phyloP scores from a whole-genome alignment of 2,329 filamentous ascomycete species.

The Knufia fluminis region DNA sequence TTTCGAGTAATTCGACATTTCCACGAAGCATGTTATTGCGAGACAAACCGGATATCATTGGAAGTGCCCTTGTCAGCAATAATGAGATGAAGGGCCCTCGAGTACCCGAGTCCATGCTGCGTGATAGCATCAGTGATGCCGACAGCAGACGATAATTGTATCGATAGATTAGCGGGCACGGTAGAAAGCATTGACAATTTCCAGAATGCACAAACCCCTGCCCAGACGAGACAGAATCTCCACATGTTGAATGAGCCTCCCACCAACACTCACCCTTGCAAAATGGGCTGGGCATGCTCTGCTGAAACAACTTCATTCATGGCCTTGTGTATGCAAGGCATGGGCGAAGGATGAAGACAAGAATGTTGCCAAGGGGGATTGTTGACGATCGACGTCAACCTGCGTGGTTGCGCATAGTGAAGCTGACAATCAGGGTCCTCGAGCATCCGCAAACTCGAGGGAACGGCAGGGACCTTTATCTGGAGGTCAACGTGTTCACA shows the following conservation, averaged over 20 bases:
- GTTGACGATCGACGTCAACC: not conserved
- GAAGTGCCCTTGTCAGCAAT: not conserved
- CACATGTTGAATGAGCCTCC: not conserved
- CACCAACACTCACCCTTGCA: too few species aligned
- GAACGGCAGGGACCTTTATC: not conserved
- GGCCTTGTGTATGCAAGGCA: not conserved
- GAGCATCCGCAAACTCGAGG: not conserved
- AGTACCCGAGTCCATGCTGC: too few species aligned
- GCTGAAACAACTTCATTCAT: not conserved
- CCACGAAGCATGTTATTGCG: not conserved
- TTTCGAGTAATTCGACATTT: too few species aligned
- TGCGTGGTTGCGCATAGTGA: not conserved
- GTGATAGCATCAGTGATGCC: not conserved
- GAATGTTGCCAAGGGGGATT: not conserved
- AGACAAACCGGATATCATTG: not conserved
- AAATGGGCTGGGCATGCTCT: too few species aligned
- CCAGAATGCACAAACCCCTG: not conserved
- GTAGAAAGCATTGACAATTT: not conserved
- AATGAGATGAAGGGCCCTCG: not conserved
- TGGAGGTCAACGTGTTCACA: not conserved
- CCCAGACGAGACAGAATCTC: not conserved
- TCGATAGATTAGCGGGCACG: not conserved
- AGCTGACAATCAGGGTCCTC: not conserved
- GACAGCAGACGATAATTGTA: not conserved
- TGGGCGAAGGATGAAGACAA: not conserved